Base-by-base conservation (phyloP, 306 rosid species). In the Cercis canadensis region DNA sequence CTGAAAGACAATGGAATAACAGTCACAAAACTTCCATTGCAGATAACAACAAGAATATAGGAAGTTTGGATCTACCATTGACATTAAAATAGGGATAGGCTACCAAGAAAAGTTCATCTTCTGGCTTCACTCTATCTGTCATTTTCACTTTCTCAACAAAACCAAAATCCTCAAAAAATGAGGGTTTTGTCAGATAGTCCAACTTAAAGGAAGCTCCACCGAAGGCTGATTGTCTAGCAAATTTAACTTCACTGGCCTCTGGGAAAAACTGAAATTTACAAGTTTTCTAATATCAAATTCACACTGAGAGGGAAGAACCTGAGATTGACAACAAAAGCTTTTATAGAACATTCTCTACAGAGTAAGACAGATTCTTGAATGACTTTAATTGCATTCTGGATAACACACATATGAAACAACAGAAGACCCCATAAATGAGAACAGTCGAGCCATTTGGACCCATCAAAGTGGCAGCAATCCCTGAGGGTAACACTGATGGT, bases 21-120 rank as follows among this genome's bases (percentile, higher is more conserved):
- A 75, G 73, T 70, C 72, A 78, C 32, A 51, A 60, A 64, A 69
- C 53, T 47, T 50, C 4, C 29, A 61, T 57, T 24, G 78, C 40
- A 34, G 15, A 69, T 50, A 50, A 32, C 45, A 29, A 65, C 16
- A 21, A 72, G 7, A 79, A 68, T 43, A 53, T 65, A 47, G 78
- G 75, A 75, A 53, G 60, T 69, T 53, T 50, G 78, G 57, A 85
- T 67, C 66, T 87, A 93, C 98, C 98, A 24, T 87, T 84, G 85
- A 93, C 98, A 73, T 93, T 93, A 74, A 93, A 93, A 80, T 93
- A 93, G 3, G 98, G 98, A 41, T 93, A 93, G 63, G 88, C 98
- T 50, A 88, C 97, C 61, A 93, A 75, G 82, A 93, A 90, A 40
- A 93, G 85, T 75, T 93, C 97, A 76, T 93, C 98, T 64, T 77